Percentiles rank a stretch among this genome's conserved stretches.
These are phyloP conservation scores for Borovskyia barvae DNA, from an alignment of 208 protist species.

Conservation along the genomic window DNA sequence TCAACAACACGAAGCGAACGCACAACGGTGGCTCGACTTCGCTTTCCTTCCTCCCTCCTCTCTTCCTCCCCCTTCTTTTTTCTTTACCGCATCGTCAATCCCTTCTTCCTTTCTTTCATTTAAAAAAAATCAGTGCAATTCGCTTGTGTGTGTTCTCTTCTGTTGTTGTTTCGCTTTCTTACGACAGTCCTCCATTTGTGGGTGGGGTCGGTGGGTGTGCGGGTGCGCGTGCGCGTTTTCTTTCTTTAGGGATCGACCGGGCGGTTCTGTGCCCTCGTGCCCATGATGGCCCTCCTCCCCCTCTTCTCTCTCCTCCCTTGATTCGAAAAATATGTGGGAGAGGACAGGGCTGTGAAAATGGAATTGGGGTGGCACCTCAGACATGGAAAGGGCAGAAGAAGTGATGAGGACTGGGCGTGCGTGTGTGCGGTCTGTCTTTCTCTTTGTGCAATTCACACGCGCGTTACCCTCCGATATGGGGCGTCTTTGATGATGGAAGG, in stretches of 20 bases:
- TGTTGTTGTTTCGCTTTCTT: not conserved
- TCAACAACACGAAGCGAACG: too few relatives aligned
- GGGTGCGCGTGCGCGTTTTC: not conserved
- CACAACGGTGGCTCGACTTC: too few relatives aligned
- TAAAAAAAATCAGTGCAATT: too few relatives aligned
- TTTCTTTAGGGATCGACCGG: not conserved
- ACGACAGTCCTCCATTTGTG: not conserved
- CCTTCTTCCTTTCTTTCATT: not conserved
- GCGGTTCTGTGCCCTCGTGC: not conserved
- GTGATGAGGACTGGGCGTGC: too few relatives aligned
- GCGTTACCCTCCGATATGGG: too few relatives aligned
- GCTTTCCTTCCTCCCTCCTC: too few relatives aligned
- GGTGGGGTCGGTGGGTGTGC: not conserved
- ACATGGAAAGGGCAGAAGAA: too few relatives aligned
- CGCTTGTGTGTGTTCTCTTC: not conserved
- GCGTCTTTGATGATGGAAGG: too few relatives aligned
- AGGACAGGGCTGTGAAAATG: not conserved
- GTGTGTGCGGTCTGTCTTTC: not conserved
- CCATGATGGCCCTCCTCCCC: not conserved
- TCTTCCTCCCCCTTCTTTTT: too few relatives aligned
- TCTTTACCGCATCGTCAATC: not conserved
- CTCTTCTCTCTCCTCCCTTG: not conserved
- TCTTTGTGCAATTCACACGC: slow-evolving; percentile 7
- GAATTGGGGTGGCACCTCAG: too few relatives aligned
- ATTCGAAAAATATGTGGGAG: not conserved